Evolutionary conservation across 78 protist genomes (phyloP), one percentile per base, ranked within the genome.

Genomic region (Dictyostelium citrinum): DNA sequence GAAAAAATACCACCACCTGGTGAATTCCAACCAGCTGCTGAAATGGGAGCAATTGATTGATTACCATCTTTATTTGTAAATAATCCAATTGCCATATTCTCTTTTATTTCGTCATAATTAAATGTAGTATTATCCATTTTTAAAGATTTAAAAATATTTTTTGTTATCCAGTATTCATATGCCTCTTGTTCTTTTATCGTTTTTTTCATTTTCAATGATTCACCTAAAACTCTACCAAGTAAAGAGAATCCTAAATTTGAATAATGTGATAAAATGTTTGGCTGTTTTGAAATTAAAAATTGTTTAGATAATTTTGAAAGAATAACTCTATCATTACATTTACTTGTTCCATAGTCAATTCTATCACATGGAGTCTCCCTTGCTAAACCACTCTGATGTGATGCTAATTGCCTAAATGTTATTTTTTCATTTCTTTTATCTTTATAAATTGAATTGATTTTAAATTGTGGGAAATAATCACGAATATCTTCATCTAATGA

Each of bases 11-110:
- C 90, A 17, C 90, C 90, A 61, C 72, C 68, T 22, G 95, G 95
- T 35, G 90, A 77, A 60, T 82, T 82, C 95, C 95, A 90, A 29
- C 95, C 95, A 1, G 72, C 22, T 58, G n/a, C n/a, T 37, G 46
- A 29, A 8, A 64, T 60, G n/a, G 20, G 70, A 16, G 76, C 85
- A 5, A 14, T 3, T 4, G 11, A n/a, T 0, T 41, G 41, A 22
- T 5, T 67, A 27, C 95, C 95, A 61, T 82, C 60, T 2, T 1
- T 11, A 51, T 41, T 22, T n/a, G 3, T 46, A 24, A 33, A 6
- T 22, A 79, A 39, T 51, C 77, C 82, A 0, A 72, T 16, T 29
- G 82, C 85, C 68, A 77, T 74, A 41, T 81, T 78, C 27, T 90
- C 64, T 37, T 90, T 60, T 22, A 90, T 6, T 1, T 79, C 37